Conservation (phyloP, 352 stramenopile genomes). For the Pythium monospermum region DNA sequence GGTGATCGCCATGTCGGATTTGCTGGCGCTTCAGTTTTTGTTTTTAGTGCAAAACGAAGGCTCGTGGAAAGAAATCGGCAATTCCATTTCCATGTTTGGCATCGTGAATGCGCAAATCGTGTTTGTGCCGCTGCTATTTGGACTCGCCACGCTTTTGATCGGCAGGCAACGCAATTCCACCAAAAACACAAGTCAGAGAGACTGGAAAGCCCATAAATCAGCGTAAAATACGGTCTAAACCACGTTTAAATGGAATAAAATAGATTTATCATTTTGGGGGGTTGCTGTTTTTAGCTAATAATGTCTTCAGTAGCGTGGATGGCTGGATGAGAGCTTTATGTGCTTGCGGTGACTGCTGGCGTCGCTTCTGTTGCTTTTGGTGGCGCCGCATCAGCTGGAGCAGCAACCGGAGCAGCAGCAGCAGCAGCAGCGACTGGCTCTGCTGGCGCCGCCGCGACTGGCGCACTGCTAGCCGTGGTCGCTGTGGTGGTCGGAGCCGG, state of each 20-base stretch:
- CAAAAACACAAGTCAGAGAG: too few species aligned
- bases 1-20: conserved; percentile 74
- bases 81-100: conserved; percentile 84
- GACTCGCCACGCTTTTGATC: conserved; percentile 40
- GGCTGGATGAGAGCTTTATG: not conserved
- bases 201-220: too few species aligned
- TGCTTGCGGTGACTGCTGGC: not conserved
- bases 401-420: not conserved
- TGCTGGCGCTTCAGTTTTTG: conserved; percentile 78
- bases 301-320: not conserved
- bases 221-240: too few species aligned
- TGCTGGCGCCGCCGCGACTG: not conserved
- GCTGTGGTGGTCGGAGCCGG: conserved; percentile 3
- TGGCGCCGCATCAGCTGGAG: too few species aligned
- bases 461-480: not conserved
- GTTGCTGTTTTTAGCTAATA: too few species aligned
- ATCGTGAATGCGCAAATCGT: conserved; percentile 82
- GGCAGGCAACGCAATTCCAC: too few species aligned
- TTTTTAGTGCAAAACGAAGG: conserved; percentile 82
- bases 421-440: not conserved
- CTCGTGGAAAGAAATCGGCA: conserved; percentile 86
- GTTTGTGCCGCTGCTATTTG: conserved; percentile 74
- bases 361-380: not conserved
- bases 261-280: too few species aligned
- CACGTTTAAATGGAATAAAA: too few species aligned